Conservation (phyloP, 441 rosid genomes). For the Gossypium gossypioides region DNA sequence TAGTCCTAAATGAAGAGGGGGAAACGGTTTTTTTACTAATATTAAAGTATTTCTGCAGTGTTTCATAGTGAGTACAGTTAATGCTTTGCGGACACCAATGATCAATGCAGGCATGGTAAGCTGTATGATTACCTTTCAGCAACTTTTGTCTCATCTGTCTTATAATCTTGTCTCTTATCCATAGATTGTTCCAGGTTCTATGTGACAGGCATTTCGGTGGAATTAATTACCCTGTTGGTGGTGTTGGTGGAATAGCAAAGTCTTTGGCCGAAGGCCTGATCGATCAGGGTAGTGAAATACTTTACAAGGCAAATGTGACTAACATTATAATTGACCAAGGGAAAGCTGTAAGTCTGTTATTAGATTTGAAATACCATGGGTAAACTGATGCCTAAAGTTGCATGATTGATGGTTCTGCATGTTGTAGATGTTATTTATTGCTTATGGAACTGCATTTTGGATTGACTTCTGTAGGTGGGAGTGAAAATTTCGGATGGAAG, state of each 20-base stretch:
- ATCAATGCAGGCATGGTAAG: slow-evolving; percentile 91
- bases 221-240: slow-evolving; percentile 89
- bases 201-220: slow-evolving; percentile 99
- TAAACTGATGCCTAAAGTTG: slow-evolving; percentile 7
- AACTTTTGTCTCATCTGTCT: not conserved
- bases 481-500: slow-evolving; percentile 84
- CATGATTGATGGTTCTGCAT: not conserved
- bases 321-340: slow-evolving; percentile 62
- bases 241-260: slow-evolving; percentile 85
- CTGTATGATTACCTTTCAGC: slow-evolving; percentile 10
- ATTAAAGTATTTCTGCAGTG: slow-evolving; percentile 45
- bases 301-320: slow-evolving; percentile 75
- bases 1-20: not conserved
- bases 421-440: not conserved
- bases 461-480: slow-evolving; percentile 51
- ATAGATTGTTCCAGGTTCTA: slow-evolving; percentile 50
- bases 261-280: slow-evolving; percentile 73
- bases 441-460: slow-evolving; percentile 6
- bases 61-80: slow-evolving; percentile 89
- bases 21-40: not conserved
- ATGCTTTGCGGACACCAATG: slow-evolving; percentile 86
- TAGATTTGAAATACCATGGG: not conserved
- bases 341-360: slow-evolving; percentile 60
- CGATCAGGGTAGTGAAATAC: slow-evolving; percentile 72
- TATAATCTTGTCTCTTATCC: slow-evolving; percentile 12